Evolutionary conservation across 1,284 basidiomycete species (phyloP).

Genomic region (Agaricales sp.): DNA sequence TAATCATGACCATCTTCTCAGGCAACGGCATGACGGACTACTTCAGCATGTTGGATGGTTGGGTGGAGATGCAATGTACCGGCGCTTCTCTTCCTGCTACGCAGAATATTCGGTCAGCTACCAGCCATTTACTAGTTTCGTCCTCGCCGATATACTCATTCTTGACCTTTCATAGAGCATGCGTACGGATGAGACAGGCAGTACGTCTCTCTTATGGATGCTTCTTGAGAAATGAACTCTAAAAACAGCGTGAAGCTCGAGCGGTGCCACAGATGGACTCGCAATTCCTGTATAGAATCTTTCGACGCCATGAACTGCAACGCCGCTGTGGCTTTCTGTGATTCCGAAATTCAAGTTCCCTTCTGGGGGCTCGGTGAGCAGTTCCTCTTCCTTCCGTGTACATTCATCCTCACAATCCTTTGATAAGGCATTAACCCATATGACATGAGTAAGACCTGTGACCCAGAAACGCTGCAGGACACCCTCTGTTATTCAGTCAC

Average conservation of each 20-base stretch:
- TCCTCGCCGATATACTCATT: not conserved
- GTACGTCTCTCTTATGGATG: not conserved
- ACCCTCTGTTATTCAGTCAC: constrained; percentile 39
- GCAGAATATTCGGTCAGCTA: not conserved
- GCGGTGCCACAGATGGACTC: constrained; percentile 9
- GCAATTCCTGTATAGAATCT: constrained; percentile 13
- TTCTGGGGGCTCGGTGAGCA: constrained; percentile 11
- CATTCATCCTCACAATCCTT: not conserved
- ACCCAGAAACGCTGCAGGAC: constrained; percentile 22
- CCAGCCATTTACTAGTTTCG: not conserved
- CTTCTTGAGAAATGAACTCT: not conserved
- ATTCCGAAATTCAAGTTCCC: constrained; percentile 8
- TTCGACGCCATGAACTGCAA: constrained; percentile 24
- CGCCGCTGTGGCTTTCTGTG: constrained; percentile 25
- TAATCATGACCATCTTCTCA: not conserved
- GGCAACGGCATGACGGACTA: constrained; percentile 1
- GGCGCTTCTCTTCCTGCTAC: not conserved
- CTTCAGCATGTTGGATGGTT: not conserved
- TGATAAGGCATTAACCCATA: constrained; percentile 39
- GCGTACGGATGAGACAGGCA: constrained; percentile 1
- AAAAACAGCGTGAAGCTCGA: not conserved
- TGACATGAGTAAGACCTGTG: constrained; percentile 53
- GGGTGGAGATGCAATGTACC: not conserved
- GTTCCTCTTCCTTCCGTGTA: not conserved
- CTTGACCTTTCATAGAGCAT: not conserved